These are phyloP conservation scores for Simplicillium aogashimaense DNA, from an alignment of 2,329 filamentous ascomycete genomes.

Conservation along the genomic window DNA sequence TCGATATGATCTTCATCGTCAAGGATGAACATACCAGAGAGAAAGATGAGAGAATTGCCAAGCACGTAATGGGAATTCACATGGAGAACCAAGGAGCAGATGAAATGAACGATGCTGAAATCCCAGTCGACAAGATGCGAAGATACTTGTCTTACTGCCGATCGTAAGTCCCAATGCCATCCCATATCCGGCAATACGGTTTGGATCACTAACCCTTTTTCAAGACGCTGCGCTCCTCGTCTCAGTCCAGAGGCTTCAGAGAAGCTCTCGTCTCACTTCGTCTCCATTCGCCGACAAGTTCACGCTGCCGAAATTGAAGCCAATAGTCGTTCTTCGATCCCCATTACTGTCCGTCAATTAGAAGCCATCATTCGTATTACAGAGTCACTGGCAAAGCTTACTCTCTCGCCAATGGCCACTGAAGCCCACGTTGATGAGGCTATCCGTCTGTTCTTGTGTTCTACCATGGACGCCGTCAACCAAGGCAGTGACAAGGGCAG, in stretches of 20 bases:
- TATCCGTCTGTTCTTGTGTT: constrained; percentile 90
- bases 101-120: constrained; percentile 76
- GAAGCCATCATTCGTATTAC: constrained; percentile 97
- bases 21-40: constrained; percentile 85
- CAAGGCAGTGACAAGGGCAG: constrained; percentile 77
- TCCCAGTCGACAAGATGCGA: constrained; percentile 93
- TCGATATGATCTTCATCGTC: constrained; percentile 99
- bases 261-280: constrained; percentile 94
- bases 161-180: constrained; percentile 51
- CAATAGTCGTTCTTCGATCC: constrained; percentile 84
- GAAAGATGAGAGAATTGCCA: constrained; percentile 87
- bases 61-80: constrained; percentile 94
- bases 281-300: constrained; percentile 89
- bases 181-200: not conserved
- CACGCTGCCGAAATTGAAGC: constrained; percentile 84
- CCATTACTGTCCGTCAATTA: constrained; percentile 93
- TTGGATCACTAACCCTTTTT: constrained; percentile 15
- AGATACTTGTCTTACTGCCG: constrained; percentile 96
- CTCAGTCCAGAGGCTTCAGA: constrained; percentile 86
- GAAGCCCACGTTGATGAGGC: constrained; percentile 94
- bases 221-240: constrained; percentile 79
- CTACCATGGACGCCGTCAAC: constrained; percentile 95
- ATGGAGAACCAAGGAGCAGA: constrained; percentile 82
- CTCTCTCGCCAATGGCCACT: constrained; percentile 74
- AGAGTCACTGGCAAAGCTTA: constrained; percentile 87